Evolutionary conservation across 2,329 filamentous ascomycete species (phyloP).

Genomic region (Neurospora sp.): DNA sequence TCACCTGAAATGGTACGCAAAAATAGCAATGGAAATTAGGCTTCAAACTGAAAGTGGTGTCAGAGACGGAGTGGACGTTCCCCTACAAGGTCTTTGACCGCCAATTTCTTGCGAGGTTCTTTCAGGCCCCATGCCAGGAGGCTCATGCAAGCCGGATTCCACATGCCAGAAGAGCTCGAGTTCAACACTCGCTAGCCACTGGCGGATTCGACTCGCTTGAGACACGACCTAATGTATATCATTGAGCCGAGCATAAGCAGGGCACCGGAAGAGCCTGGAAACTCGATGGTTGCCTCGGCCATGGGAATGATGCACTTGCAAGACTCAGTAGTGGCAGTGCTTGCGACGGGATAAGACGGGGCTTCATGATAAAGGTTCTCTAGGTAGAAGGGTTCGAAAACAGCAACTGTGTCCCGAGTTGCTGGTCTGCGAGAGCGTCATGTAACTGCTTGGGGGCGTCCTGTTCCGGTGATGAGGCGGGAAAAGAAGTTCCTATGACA

Average conservation of each 20-base stretch:
- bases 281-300: too few relatives aligned
- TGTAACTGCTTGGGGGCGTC: neutral
- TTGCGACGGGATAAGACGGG: neutral
- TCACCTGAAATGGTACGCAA: neutral
- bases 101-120: too few relatives aligned
- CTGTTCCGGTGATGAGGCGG: neutral
- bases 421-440: neutral
- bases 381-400: neutral
- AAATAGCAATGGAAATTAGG: neutral
- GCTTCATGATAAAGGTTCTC: neutral
- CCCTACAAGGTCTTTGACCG: neutral
- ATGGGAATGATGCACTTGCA: neutral
- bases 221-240: too few relatives aligned
- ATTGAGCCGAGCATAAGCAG: too few relatives aligned
- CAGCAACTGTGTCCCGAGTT: neutral
- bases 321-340: neutral
- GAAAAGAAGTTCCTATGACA: neutral
- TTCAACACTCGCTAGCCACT: too few relatives aligned
- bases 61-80: neutral
- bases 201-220: too few relatives aligned
- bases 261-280: too few relatives aligned
- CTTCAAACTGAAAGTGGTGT: neutral
- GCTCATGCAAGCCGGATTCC: too few relatives aligned
- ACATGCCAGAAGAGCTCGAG: too few relatives aligned
- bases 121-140: too few relatives aligned